Evolutionary conservation across 139 green algal genomes (phyloP), one percentile per base, ranked within the genome.

Genomic region (Eudorina sp.): DNA sequence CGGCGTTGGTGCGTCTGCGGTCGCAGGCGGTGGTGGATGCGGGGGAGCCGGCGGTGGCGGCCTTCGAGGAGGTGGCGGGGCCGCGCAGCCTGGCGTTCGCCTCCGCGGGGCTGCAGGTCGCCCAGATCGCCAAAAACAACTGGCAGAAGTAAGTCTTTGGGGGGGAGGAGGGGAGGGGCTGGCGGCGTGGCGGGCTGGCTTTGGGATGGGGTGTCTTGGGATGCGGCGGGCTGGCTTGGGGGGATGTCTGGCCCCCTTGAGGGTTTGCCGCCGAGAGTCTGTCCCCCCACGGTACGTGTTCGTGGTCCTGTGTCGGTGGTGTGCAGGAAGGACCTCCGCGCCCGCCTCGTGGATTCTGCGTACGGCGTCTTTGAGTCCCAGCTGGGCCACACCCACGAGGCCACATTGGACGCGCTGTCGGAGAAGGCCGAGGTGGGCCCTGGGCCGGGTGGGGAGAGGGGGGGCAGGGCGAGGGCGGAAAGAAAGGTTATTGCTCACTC

Each of bases 381-480:
- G 51, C 51, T 83, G 76, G 76, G 76, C 48, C 51, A 31, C 36
- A 53, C 31, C 0, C 76, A 83, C 51, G 31, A 55, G 13, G 76
- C 48, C 51, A 83, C 76, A 4, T 31, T 83, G 31, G 48, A 46
- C 51, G 69, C 76, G 4, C 48, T 83, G 48, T 14, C 34, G 48
- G 76, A 68, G 48, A 60, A 60, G 46, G 76, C 76, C 1, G 53
- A 83, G 51, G 76, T 83, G n/a, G n/a, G n/a, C n/a, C n/a, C n/a
- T n/a, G n/a, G n/a, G n/a, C n/a, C n/a, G n/a, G n/a, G n/a, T n/a
- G n/a, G n/a, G n/a, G n/a, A n/a, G n/a, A n/a, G n/a, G n/a, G n/a
- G n/a, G n/a, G n/a, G n/a, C n/a, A n/a, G n/a, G n/a, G n/a, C n/a
- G n/a, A n/a, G n/a, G n/a, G n/a, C n/a, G n/a, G n/a, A n/a, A n/a